A percentile compares a stretch with the other conserved stretches of the same genome.
phyloP scores from a whole-genome alignment of 208 protist genomes.

The Crithidia bombi region DNA sequence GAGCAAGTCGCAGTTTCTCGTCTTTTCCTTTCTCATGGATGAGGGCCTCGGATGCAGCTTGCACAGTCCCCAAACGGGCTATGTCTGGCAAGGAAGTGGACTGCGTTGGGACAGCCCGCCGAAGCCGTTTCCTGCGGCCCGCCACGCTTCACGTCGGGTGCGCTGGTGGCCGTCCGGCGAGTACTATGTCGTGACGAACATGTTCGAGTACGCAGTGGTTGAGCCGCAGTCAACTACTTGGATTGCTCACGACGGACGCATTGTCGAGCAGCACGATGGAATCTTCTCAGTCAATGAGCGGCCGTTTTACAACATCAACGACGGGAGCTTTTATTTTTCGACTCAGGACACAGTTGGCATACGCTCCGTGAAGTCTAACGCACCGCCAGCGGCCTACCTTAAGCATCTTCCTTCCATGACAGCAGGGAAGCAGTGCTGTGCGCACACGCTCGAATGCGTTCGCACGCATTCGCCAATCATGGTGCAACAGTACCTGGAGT shows the following conservation, averaged over 20 bases:
- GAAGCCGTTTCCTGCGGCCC: conserved; percentile 36
- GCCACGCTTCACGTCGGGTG: conserved; percentile 20
- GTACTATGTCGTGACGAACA: conserved; percentile 77
- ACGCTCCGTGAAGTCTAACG: conserved; percentile 27
- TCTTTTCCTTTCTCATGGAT: conserved; percentile 71
- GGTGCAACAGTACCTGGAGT: conserved; percentile 30
- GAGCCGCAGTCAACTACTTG: conserved; percentile 81
- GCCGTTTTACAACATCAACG: conserved; percentile 43
- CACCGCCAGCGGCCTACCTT: conserved; percentile 34
- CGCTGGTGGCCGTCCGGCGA: conserved; percentile 45
- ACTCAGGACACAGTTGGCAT: conserved; percentile 42
- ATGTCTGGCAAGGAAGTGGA: conserved; percentile 52
- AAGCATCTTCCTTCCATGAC: conserved; percentile 32
- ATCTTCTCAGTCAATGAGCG: conserved; percentile 33
- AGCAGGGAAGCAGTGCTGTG: conserved; percentile 32
- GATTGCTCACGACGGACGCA: conserved; percentile 57
- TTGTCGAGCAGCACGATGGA: conserved; percentile 72
- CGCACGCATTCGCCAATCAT: conserved; percentile 12
- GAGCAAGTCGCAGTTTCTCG: conserved; percentile 43
- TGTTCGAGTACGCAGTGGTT: conserved; percentile 73
- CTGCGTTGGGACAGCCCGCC: conserved; percentile 53
- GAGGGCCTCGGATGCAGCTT: conserved; percentile 75
- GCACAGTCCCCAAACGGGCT: conserved; percentile 42
- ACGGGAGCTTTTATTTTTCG: conserved; percentile 58
- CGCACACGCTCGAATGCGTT: conserved; percentile 25